Evolutionary conservation across 1,284 basidiomycete genomes (phyloP), one percentile per base, ranked within the genome.

Genomic region (Malassezia yamatoensis): DNA sequence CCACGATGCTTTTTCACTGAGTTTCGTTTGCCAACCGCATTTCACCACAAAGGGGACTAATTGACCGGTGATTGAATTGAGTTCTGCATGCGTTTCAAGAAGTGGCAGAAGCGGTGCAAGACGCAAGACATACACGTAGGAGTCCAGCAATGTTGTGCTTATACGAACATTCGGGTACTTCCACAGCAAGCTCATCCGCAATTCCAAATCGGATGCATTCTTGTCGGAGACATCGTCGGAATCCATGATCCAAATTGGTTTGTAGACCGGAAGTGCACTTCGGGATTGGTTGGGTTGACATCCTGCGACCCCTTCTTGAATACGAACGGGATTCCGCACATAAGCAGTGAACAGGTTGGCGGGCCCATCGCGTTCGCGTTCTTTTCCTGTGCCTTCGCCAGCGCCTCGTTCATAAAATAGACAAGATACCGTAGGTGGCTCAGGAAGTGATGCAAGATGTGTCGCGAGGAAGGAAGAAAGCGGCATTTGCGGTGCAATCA

Each of bases 321-420:
- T 32, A 32, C 54, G 54, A 20, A 54, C 42, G 7, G 49, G 55
- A 13, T 48, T 36, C 34, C 58, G 63, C 6, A 62, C 55, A 45
- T 67, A 70, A 10, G 61, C 63, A 16, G 61, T 60, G 49, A 71
- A 65, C 20, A 70, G 57, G 42, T 68, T 66, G 16, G 68, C 60
- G 5, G 69, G 69, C 13, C 67, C 64, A 34, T 73, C 70, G 44
- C 68, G 71, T 48, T 73, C 70, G 16, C 70, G 64, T 45, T 73
- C 70, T 51, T 67, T 65, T 37, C 68, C 67, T 15, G 63, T 62
- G 34, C 67, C 67, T 47, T 71, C 68, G 46, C 67, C 68, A 2
- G 67, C 67, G 40, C 66, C 65, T 42, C 65, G 53, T 57, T 72
- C 68, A 47, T 70, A 72, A 37, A 73, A 62, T 15, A 71, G 51